These are phyloP conservation scores for Solanum appendiculatum DNA, from an alignment of 257 asterid species.

Conservation along the genomic window DNA sequence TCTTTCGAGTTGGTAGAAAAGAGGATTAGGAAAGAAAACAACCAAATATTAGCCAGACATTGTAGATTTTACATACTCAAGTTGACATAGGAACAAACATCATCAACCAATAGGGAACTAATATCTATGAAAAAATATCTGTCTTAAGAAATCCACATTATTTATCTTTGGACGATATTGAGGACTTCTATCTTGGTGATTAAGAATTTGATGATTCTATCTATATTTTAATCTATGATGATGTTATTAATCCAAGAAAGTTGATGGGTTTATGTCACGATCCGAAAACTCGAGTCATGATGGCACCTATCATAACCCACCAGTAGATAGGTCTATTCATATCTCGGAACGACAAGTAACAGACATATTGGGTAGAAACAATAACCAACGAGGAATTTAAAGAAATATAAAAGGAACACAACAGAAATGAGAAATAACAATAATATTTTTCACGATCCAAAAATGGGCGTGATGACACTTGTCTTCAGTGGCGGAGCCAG, in stretches of 20 bases:
- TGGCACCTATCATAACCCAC: background rate
- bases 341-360: background rate
- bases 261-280: background rate
- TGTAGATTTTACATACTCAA: background rate
- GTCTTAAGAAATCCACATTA: too few species aligned
- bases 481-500: too few species aligned
- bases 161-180: too few species aligned
- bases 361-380: background rate
- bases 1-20: background rate
- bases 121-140: background rate
- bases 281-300: too few species aligned
- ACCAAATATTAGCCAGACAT: background rate
- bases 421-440: background rate
- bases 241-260: too few species aligned
- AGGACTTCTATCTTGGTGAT: background rate
- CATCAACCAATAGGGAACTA: background rate
- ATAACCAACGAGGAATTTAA: background rate
- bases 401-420: background rate
- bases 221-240: background rate
- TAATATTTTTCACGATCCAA: background rate
- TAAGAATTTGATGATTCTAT: background rate
- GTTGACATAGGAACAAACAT: background rate
- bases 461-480: background rate
- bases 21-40: background rate
- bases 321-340: background rate